Evolutionary conservation across 257 asterid genomes (phyloP).

Genomic region (Petunia axillaris): DNA sequence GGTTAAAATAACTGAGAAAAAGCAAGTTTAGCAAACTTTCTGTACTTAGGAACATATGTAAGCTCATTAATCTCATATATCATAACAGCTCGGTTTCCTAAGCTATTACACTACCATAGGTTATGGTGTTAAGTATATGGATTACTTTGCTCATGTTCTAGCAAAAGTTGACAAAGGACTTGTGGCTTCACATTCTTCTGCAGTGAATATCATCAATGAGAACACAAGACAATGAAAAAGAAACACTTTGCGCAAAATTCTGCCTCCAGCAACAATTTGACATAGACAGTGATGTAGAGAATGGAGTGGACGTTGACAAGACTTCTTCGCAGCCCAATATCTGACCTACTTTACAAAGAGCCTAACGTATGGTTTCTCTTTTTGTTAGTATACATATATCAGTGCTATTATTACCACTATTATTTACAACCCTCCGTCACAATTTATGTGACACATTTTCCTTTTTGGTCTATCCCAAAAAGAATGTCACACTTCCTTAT

Average conservation of each 20-base stretch:
- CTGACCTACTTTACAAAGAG: background rate
- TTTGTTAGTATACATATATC: background rate
- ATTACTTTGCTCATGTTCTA: background rate
- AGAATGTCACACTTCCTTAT: no score
- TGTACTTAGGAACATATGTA: background rate
- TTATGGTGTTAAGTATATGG: background rate
- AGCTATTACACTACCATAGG: background rate
- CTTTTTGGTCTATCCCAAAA: no score
- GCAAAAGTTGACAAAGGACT: conserved; percentile 10
- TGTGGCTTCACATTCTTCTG: background rate
- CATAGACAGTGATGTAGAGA: background rate
- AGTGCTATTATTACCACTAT: background rate
- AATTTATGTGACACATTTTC: no score
- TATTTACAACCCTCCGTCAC: background rate
- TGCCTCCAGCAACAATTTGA: background rate
- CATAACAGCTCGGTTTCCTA: background rate
- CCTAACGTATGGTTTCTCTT: conserved; percentile 13
- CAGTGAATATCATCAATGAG: conserved; percentile 11
- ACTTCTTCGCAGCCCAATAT: background rate
- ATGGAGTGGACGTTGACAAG: background rate
- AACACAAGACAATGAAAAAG: background rate
- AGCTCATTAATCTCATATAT: background rate
- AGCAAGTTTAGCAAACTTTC: background rate
- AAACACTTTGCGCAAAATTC: background rate
- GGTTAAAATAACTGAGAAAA: background rate